Evolutionary conservation across 225 moss, liverwort and hornwort species (phyloP).

Genomic region (Climacium dendroides): DNA sequence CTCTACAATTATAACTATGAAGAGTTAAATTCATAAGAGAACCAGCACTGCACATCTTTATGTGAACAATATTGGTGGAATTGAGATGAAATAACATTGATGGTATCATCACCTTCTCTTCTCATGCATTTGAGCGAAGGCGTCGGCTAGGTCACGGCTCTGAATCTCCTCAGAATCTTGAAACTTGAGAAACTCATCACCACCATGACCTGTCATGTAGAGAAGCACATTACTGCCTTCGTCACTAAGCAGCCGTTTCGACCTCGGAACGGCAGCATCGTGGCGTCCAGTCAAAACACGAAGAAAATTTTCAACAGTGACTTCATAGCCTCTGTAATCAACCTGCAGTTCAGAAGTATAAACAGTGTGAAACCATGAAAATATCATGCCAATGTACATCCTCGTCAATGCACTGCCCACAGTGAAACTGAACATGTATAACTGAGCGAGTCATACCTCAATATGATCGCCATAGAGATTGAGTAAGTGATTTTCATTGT

Average conservation of each 20-base stretch:
- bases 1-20: not conserved
- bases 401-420: not conserved
- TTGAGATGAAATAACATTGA: not conserved
- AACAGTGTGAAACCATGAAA: not conserved
- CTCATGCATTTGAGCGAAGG: constrained; percentile 92
- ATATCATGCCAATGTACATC: not conserved
- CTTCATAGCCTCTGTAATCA: constrained; percentile 95
- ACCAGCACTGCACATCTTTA: not conserved
- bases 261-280: constrained; percentile 81
- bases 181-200: constrained; percentile 91
- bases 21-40: not conserved
- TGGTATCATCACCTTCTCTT: constrained; percentile 56
- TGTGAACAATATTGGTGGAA: not conserved
- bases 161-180: constrained; percentile 98
- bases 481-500: constrained; percentile 88
- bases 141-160: constrained; percentile 85
- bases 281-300: constrained; percentile 80
- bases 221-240: constrained; percentile 84
- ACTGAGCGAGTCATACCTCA: constrained; percentile 35
- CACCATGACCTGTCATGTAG: constrained; percentile 95
- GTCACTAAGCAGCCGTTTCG: constrained; percentile 81
- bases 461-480: constrained; percentile 95
- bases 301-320: constrained; percentile 88
- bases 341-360: constrained; percentile 37
- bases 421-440: not conserved